Conservation (phyloP, 164 flowering plant genomes). For the Chimonanthus salicifolius region DNA sequence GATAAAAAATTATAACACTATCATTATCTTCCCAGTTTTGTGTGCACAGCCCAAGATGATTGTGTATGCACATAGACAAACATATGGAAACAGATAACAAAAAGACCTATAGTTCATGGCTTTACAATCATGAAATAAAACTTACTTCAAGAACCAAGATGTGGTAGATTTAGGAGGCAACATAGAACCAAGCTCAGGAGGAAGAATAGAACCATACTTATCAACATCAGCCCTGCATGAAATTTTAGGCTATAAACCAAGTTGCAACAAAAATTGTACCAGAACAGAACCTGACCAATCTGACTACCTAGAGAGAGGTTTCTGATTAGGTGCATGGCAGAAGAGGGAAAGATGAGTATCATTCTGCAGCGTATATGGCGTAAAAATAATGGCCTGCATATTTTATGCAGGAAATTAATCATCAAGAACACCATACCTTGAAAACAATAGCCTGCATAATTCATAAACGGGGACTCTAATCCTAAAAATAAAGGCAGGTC, state of each 20-base stretch:
- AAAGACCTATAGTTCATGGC: background rate
- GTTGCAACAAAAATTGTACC: background rate
- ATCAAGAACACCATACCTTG: background rate
- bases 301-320: slow-evolving; percentile 55
- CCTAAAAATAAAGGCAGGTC: background rate
- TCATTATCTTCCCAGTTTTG: background rate
- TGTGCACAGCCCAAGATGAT: background rate
- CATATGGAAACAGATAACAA: background rate
- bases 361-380: slow-evolving; percentile 68
- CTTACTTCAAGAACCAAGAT: slow-evolving; percentile 89
- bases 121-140: background rate
- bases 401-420: background rate
- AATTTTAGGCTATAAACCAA: slow-evolving; percentile 10
- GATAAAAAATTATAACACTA: background rate
- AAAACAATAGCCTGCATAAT: too few species aligned
- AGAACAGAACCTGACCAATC: slow-evolving; percentile 5
- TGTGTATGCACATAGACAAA: background rate
- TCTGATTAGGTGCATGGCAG: slow-evolving; percentile 41
- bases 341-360: slow-evolving; percentile 51
- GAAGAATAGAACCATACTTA: slow-evolving; percentile 33
- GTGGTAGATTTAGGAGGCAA: slow-evolving; percentile 55
- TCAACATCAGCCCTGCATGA: slow-evolving; percentile 51
- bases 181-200: slow-evolving; percentile 58
- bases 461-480: too few species aligned
- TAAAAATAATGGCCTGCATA: slow-evolving; percentile 68